Percentiles rank a stretch among this genome's conserved stretches.
phyloP scores from a whole-genome alignment of 257 asterid genomes.

The Nicotiana tomentosiformis region DNA sequence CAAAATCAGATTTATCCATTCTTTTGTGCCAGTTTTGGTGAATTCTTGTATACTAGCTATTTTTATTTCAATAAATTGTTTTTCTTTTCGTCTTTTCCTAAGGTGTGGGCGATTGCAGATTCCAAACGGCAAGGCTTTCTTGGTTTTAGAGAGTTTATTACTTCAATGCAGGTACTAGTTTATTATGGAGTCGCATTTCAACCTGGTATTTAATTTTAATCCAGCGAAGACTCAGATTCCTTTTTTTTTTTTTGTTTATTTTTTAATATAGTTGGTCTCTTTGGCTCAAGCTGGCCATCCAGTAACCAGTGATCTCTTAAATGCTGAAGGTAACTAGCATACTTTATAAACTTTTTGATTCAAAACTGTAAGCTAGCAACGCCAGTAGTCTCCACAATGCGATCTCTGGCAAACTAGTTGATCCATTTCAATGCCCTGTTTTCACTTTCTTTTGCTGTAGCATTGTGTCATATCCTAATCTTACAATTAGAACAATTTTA shows the following conservation, averaged over 20 bases:
- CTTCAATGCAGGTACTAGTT: constrained; percentile 78
- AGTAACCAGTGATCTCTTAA: constrained; percentile 45
- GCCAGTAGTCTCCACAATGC: neutral
- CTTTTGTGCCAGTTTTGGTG: neutral
- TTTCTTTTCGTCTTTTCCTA: neutral
- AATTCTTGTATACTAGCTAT: neutral
- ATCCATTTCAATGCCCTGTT: neutral
- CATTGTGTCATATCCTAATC: neutral
- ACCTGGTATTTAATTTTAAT: neutral
- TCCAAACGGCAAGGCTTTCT: constrained; percentile 90
- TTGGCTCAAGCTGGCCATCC: constrained; percentile 85
- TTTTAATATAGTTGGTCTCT: constrained; percentile 50
- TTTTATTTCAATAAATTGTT: neutral
- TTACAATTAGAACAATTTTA: neutral
- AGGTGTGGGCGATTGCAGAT: constrained; percentile 99
- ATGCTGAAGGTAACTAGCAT: constrained; percentile 49
- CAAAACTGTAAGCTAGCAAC: neutral
- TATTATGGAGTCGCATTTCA: neutral
- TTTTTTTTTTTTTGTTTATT: constrained; percentile 6
- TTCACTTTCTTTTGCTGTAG: neutral
- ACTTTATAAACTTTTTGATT: neutral
- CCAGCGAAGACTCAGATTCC: neutral
- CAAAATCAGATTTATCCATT: neutral
- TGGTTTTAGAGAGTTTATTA: constrained; percentile 76
- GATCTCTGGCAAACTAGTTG: neutral